A percentile compares a stretch with the other conserved stretches of the same genome.
Evolutionary conservation across 345 rosid species (phyloP).

Genomic region (Reutealis trisperma): DNA sequence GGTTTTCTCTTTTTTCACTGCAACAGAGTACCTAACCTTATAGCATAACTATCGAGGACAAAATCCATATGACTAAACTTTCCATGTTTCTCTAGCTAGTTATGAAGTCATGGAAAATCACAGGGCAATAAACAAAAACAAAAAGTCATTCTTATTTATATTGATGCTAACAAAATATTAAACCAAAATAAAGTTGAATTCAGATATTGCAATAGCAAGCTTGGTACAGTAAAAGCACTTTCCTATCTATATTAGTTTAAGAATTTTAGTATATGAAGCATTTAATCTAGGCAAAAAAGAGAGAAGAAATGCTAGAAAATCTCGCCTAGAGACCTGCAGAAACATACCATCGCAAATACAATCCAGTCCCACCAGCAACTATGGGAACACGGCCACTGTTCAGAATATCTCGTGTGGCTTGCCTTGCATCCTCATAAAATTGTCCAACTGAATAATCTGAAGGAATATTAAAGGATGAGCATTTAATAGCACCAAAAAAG

Average conservation of each 20-base stretch:
- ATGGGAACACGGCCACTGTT: conserved; percentile 66
- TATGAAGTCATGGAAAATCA: no score
- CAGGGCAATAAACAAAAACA: not conserved
- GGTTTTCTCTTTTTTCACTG: no score
- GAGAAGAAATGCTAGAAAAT: not conserved
- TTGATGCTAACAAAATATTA: not conserved
- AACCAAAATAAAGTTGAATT: not conserved
- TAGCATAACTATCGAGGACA: no score
- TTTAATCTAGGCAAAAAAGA: not conserved
- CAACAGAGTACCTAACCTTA: no score
- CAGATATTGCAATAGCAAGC: not conserved
- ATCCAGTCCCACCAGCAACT: conserved; percentile 89
- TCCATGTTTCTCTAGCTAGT: no score
- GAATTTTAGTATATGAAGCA: no score
- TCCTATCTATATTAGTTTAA: not conserved
- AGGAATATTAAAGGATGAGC: not conserved
- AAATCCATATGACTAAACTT: no score
- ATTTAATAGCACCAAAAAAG: not conserved
- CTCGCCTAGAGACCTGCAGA: not conserved
- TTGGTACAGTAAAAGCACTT: not conserved
- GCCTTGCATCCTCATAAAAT: conserved; percentile 74
- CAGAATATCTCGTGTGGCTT: conserved; percentile 66
- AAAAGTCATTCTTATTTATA: not conserved
- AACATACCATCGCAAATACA: conserved; percentile 86
- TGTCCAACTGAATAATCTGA: conserved; percentile 89